Evolutionary conservation across 1,284 basidiomycete species (phyloP), one percentile per base, ranked within the genome.

Genomic region (Volvariella surrecta): DNA sequence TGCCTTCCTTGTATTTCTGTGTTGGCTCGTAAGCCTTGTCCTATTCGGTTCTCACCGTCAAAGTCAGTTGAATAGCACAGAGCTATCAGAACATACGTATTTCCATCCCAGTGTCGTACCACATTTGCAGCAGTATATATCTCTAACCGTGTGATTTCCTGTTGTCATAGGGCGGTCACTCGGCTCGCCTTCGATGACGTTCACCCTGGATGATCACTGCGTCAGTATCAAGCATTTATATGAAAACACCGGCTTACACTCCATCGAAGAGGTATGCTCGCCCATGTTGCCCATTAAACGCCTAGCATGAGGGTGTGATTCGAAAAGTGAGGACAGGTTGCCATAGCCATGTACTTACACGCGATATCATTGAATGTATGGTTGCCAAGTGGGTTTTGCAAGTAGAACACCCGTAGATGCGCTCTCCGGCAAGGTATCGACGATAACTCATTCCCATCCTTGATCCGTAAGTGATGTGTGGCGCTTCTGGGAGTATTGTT

Each of bases 1-100:
- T 94, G 61, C 92, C 92, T 70, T 99, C 95, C 62, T 99, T 99
- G 76, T 99, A 99, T 64, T 89, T 92, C 72, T 99, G 94, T 10
- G 79, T 74, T 6, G 71, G 58, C 57, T 96, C 92, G 59, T 84
- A 97, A 4, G 95, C 95, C 45, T 79, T 78, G 62, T 96, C 94
- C 94, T 96, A 57, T 22, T 30, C 20, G 40, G 22, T 17, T 40
- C 21, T 28, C 31, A 19, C 16, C 6, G 19, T 16, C 30, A 18
- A 34, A 42, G 13, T 6, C 24, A 11, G 24, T 6, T 11, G 11
- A 28, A 28, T 6, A 28, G 24, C 6, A 28, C 6, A 28, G 50
- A 31, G 24, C 44, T 37, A 32, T 45, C 42, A 41, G 32, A 35
- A 75, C 86, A 63, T 60, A 94, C 94, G 62, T 99, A 99, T 88